These are phyloP conservation scores for Plectranthus barbatus DNA, from an alignment of 257 asterid species.

Conservation along the genomic window DNA sequence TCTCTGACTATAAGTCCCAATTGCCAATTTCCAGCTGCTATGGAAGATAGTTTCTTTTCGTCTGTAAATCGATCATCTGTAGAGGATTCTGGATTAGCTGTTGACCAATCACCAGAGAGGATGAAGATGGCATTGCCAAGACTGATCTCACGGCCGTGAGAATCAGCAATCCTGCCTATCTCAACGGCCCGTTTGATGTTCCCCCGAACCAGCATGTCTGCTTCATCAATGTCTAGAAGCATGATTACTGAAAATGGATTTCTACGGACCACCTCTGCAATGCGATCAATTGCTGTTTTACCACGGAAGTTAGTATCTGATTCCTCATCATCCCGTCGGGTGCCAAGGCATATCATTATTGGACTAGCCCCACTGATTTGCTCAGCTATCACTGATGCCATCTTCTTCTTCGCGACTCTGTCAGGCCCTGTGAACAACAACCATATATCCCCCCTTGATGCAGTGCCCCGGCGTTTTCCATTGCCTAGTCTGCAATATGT, in stretches of 20 bases:
- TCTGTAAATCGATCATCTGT: constrained; percentile 28
- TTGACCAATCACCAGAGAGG: constrained; percentile 80
- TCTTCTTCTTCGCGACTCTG: constrained; percentile 66
- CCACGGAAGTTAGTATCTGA: constrained; percentile 48
- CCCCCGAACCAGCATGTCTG: constrained; percentile 50
- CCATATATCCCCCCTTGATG: constrained; percentile 75
- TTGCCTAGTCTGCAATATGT: constrained; percentile 56
- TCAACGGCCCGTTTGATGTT: constrained; percentile 60
- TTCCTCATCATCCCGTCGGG: constrained; percentile 42
- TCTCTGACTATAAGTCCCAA: constrained; percentile 49
- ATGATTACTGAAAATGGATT: constrained; percentile 72
- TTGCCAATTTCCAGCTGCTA: constrained; percentile 49
- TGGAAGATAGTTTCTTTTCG: constrained; percentile 34
- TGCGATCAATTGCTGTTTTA: constrained; percentile 67
- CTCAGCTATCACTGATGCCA: constrained; percentile 71
- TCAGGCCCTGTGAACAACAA: constrained; percentile 84
- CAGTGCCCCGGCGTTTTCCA: constrained; percentile 48
- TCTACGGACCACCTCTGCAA: constrained; percentile 63
- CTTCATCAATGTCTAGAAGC: constrained; percentile 82
- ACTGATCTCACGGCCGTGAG: constrained; percentile 80
- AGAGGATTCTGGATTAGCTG: constrained; percentile 19
- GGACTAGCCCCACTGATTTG: constrained; percentile 55
- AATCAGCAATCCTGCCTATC: constrained; percentile 66
- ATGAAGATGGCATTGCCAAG: constrained; percentile 76
- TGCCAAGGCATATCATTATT: constrained; percentile 47